Evolutionary conservation across 352 stramenopile species (phyloP), one percentile per base, ranked within the genome.

Genomic region (Globisporangium paddicum): DNA sequence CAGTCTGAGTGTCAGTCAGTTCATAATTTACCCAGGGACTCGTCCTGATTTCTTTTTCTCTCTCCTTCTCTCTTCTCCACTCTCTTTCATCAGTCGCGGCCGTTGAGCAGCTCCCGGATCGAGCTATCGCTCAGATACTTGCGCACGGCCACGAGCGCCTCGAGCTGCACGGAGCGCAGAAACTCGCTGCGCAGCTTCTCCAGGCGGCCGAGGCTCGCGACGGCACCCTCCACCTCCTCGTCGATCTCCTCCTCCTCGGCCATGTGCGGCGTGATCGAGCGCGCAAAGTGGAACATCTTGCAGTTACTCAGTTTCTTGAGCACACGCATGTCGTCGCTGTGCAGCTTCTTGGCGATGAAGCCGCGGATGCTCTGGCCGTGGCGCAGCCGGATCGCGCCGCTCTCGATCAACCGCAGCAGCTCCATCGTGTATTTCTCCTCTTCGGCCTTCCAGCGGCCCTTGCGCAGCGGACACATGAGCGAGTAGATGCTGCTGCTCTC

Each of bases 241-340:
- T 88, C 77, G 14, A 89, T 61, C 45, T 68, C 68, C 44, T 87
- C 75, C 16, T 81, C 71, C n/a, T 83, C 62, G 50, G 77, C 60
- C 42, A 88, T 79, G 28, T 63, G 64, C n/a, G 77, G 79, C 57
- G 79, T 86, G 32, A 89, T 88, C 41, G 58, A 23, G 10, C 81
- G 77, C 2, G 76, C 72, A 66, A 92, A 90, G 64, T 83, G 76
- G 47, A 89, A 93, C 58, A 82, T 75, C 62, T 88, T 87, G 66
- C 78, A 93, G 55, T 90, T 93, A 73, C 73, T 88, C 7, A 93
- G 63, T 64, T 93, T 93, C 68, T 93, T 92, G 49, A 92, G 72
- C 55, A 90, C 82, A 18, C 82, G 82, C 82, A 92, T 90, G 61
- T 90, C 79, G 46, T 92, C 80, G 40, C 80, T 90, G 64, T 93